Conservation (phyloP, 192 early-diverging fungal genomes). For the Linnemannia schmuckeri region DNA sequence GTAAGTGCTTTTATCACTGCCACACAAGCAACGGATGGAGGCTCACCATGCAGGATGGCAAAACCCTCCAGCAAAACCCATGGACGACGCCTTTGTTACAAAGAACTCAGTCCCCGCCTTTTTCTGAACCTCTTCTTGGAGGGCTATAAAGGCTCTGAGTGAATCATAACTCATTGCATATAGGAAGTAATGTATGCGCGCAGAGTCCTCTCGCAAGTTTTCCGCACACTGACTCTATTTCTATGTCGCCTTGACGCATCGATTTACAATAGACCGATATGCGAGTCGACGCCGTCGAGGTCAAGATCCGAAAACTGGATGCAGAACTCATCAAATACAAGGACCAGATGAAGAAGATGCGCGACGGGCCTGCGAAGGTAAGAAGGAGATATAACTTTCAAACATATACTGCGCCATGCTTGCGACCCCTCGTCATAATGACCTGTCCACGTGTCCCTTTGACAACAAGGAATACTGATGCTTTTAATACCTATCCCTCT, state of each 20-base stretch:
- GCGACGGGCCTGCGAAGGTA: conserved; percentile 88
- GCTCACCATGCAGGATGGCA: background rate
- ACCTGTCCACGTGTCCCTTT: too few species aligned
- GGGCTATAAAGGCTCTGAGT: background rate
- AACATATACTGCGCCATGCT: background rate
- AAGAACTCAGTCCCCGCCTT: background rate
- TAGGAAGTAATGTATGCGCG: background rate
- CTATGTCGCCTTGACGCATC: background rate
- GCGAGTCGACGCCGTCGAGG: conserved; percentile 89
- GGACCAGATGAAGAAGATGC: conserved; percentile 96
- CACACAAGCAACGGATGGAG: background rate
- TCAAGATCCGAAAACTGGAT: conserved; percentile 95
- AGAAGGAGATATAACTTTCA: background rate
- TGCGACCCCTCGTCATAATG: background rate
- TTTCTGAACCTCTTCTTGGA: background rate
- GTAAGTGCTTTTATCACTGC: conserved; percentile 55
- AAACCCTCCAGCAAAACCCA: background rate
- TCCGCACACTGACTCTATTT: too few species aligned
- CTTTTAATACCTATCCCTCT: background rate
- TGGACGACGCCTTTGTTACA: background rate
- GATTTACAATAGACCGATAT: conserved; percentile 77
- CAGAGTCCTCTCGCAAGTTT: background rate
- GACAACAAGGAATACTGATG: background rate
- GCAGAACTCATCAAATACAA: conserved; percentile 91
- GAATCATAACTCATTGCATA: background rate